Evolutionary conservation across 1,139 yeast species (phyloP), one percentile per base, ranked within the genome.

Genomic region (Candida tropicalis): DNA sequence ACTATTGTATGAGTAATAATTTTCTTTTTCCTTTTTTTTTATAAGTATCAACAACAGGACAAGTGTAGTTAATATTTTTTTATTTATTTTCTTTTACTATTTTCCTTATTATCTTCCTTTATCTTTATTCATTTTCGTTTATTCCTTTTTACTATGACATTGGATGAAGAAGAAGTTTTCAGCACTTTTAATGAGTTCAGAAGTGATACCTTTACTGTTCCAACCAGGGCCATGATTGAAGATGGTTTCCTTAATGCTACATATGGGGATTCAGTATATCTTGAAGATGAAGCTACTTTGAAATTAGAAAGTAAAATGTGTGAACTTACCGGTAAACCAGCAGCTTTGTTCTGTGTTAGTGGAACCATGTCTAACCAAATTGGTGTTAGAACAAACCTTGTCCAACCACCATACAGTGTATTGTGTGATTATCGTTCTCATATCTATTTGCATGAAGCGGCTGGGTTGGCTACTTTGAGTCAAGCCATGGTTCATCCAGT

Each of bases 401-500:
- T 66, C 53, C 96, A 87, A 63, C 97, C 97, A 31, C 98, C 98
- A 15, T 84, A 87, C 66, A 78, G 90, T 23, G 76, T 91, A 34
- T 63, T 90, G 46, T 87, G 96, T 68, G 97, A 91, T 65, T 74
- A 84, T 61, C 74, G 97, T 51, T 86, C 93, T 16, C 98, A 90
- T 60, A 87, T 90, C 29, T 89, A 79, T 63, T 69, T 83, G 16
- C 83, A 83, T 57, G 97, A 91, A 65, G 96, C 96, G 10, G 96
- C 91, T 35, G 97, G 97, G 11, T 69, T 91, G 48, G 96, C 97
- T 7, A 81, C 89, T 41, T 73, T 90, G 52, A 86, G 95, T 25
- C 96, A 88, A 63, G 96, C 97, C 9, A 87, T 91, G 96, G 95
- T 89, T 7, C 81, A 82, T 25, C 90, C 97, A 1, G 88, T 89